Evolutionary conservation across 176 grass and related monocot genomes (phyloP), one percentile per base, ranked within the genome.

Genomic region (Saccharum officinarum): DNA sequence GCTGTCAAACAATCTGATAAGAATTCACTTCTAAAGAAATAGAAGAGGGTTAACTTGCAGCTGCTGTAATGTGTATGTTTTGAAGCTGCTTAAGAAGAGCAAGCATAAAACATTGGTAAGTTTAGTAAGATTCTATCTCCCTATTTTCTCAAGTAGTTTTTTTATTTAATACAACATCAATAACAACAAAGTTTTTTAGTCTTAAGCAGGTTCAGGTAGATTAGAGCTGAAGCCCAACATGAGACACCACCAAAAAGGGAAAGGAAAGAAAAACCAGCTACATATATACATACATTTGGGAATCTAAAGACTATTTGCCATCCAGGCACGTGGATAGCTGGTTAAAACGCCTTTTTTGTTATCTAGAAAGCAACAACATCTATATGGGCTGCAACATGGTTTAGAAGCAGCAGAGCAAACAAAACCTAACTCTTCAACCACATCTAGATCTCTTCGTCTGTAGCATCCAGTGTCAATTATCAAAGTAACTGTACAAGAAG

Each of bases 21-120:
- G 78, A 25, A 87, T 69, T 57, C 10, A 28, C 41, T 47, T 47
- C 18, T 79, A 33, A 79, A 82, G 25, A 33, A 70, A 82, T 22
- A 57, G 16, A 82, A 72, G 5, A 26, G 11, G 39, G 40, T 45
- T 26, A 45, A 42, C 13, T 44, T 45, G 69, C n/a, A 25, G 22
- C 22, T 72, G 22, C n/a, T 72, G 40, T 45, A 25, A 14, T 36
- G 15, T 67, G 30, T 67, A 4, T 17, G 15, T 67, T 36, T 33
- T 67, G 4, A 67, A 67, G 30, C 64, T 34, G 30, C 13, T 34
- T 28, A 31, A 33, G 28, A 65, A 30, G 5, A 67, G 64, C 26
- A 67, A 34, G 13, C 28, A 14, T 14, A 67, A 34, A 33, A 67
- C 6, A 34, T 17, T 16, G 26, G 28, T 18, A 67, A 37, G 33